Percentiles rank a stretch among this genome's conserved stretches.
phyloP scores from a whole-genome alignment of 1,284 basidiomycete species.

The Malassezia obtusa region DNA sequence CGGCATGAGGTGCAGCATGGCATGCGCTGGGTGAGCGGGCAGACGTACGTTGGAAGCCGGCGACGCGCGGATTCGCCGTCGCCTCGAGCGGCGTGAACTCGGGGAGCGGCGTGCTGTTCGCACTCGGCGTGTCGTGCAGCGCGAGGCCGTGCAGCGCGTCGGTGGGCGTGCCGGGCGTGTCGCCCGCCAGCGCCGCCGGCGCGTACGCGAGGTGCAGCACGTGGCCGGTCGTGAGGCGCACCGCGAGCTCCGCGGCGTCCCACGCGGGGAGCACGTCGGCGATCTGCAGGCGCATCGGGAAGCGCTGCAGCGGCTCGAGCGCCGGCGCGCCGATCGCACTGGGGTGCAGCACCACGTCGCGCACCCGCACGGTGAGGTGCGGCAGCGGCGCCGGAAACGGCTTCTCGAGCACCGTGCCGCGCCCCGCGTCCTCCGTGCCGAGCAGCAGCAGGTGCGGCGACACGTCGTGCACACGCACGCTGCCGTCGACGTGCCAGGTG shows the following conservation, averaged over 20 bases:
- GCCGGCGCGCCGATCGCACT: slow-evolving; percentile 23
- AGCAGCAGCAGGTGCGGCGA: slow-evolving; percentile 38
- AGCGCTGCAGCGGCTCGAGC: slow-evolving; percentile 19
- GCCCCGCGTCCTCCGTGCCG: slow-evolving; percentile 19
- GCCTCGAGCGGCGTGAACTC: slow-evolving; percentile 23
- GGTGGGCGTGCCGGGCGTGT: not conserved
- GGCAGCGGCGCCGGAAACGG: slow-evolving; percentile 36
- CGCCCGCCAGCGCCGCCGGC: not conserved
- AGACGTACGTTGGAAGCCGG: slow-evolving; percentile 34
- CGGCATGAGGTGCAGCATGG: slow-evolving; percentile 30
- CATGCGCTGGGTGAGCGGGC: slow-evolving; percentile 15
- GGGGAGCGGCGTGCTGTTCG: not conserved
- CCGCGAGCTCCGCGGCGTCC: slow-evolving; percentile 30
- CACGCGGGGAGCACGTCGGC: slow-evolving; percentile 26
- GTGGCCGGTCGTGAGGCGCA: slow-evolving; percentile 30
- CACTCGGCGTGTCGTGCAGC: not conserved
- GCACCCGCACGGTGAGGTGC: slow-evolving; percentile 32
- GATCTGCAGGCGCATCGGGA: slow-evolving; percentile 17
- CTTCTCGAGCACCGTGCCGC: slow-evolving; percentile 19
- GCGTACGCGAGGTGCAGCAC: slow-evolving; percentile 20
- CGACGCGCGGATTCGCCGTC: slow-evolving; percentile 17
- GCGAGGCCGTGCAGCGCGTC: slow-evolving; percentile 1
- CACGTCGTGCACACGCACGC: slow-evolving; percentile 36
- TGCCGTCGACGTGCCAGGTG: slow-evolving; percentile 44
- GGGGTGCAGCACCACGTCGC: slow-evolving; percentile 19